These are phyloP conservation scores for Trametes coccinea DNA, from an alignment of 768 basidiomycete species.

Conservation along the genomic window DNA sequence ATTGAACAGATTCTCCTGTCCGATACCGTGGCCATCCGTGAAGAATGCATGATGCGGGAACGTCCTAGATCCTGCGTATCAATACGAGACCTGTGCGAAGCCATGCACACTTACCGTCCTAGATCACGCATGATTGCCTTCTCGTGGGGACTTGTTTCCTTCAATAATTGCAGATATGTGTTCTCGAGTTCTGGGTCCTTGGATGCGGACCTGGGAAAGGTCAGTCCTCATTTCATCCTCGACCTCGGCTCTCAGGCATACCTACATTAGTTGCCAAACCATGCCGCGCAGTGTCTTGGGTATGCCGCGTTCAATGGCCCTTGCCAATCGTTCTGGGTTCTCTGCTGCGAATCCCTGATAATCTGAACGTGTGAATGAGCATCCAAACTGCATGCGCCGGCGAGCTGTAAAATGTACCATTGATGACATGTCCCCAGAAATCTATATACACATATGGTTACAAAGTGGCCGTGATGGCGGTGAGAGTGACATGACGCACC, in stretches of 20 bases:
- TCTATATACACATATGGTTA: constrained; percentile 44
- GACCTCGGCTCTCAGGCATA: constrained; percentile 14
- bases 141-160: constrained; percentile 84
- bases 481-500: constrained; percentile 44
- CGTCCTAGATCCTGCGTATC: constrained; percentile 52
- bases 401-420: constrained; percentile 47
- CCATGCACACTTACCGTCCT: constrained; percentile 55
- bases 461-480: neutral
- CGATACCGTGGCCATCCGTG: constrained; percentile 90
- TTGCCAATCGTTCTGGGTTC: constrained; percentile 74
- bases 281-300: constrained; percentile 87
- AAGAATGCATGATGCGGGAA: constrained; percentile 98
- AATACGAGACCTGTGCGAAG: neutral
- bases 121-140: constrained; percentile 94
- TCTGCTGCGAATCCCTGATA: constrained; percentile 87
- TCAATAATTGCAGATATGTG: constrained; percentile 78
- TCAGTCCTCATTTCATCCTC: constrained; percentile 1
- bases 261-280: constrained; percentile 95
- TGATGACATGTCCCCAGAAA: constrained; percentile 95
- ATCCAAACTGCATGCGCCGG: constrained; percentile 1
- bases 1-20: constrained; percentile 97
- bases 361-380: constrained; percentile 44
- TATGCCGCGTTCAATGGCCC: constrained; percentile 91
- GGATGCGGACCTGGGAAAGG: constrained; percentile 72
- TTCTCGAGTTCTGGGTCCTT: constrained; percentile 87